These are phyloP conservation scores for Penicillium corylophilum DNA, from an alignment of 2,329 filamentous ascomycete species.

Conservation along the genomic window DNA sequence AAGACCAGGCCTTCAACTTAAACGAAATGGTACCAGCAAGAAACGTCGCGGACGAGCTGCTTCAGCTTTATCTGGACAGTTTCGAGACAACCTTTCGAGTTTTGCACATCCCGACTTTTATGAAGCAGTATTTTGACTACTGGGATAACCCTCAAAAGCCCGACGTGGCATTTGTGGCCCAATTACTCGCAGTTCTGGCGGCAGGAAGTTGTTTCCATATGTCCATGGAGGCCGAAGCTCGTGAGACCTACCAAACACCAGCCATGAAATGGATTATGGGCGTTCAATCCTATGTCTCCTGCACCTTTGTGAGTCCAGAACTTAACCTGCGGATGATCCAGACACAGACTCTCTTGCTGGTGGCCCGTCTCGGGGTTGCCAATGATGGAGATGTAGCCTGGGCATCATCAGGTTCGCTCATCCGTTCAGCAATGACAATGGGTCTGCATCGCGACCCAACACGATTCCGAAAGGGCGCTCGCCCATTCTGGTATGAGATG, in stretches of 20 bases:
- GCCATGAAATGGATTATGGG: slow-evolving; percentile 47
- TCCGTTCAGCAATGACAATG: slow-evolving; percentile 44
- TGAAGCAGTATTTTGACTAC: slow-evolving; percentile 54
- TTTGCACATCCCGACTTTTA: slow-evolving; percentile 59
- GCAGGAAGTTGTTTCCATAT: slow-evolving; percentile 48
- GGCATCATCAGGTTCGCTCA: slow-evolving; percentile 39
- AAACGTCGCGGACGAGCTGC: slow-evolving; percentile 50
- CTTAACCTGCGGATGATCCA: slow-evolving; percentile 34
- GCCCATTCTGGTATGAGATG: slow-evolving; percentile 45
- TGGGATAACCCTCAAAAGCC: slow-evolving; percentile 49
- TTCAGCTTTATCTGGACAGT: slow-evolving; percentile 56
- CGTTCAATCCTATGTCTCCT: slow-evolving; percentile 36
- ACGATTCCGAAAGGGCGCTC: slow-evolving; percentile 33
- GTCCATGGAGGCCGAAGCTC: slow-evolving; percentile 15
- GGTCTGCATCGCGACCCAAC: slow-evolving; percentile 44
- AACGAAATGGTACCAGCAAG: slow-evolving; percentile 46
- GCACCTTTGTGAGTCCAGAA: slow-evolving; percentile 31
- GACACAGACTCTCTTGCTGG: slow-evolving; percentile 33
- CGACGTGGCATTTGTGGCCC: slow-evolving; percentile 49
- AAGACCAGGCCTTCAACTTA: slow-evolving; percentile 30
- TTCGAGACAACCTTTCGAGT: slow-evolving; percentile 59
- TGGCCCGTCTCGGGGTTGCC: slow-evolving; percentile 33
- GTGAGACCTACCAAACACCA: slow-evolving; percentile 42
- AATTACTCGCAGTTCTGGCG: slow-evolving; percentile 39
- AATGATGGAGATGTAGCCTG: slow-evolving; percentile 36